Conservation (phyloP, 192 early-diverging fungal species). For the Podochytrium sp. region DNA sequence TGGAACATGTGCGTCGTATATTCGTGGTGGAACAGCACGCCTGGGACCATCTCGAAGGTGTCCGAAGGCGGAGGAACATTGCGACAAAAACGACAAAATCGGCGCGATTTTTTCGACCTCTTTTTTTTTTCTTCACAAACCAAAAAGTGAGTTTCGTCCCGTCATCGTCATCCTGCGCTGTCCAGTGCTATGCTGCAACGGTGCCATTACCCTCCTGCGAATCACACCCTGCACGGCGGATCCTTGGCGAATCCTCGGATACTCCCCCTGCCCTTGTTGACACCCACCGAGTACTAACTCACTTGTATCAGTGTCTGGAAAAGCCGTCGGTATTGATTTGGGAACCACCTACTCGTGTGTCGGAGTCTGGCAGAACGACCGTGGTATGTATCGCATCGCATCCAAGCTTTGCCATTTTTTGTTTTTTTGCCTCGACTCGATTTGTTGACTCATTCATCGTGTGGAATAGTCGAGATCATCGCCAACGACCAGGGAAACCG, state of each 20-base stretch:
- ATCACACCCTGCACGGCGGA: neutral
- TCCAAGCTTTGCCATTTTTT: neutral
- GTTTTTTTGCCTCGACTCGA: constrained; percentile 8
- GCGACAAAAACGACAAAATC: constrained; percentile 6
- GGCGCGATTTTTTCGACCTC: neutral
- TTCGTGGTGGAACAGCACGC: no score
- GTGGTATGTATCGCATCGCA: constrained; percentile 23
- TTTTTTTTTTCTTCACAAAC: constrained; percentile 8
- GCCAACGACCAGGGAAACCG: constrained; percentile 99
- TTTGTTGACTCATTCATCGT: neutral
- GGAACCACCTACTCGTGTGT: constrained; percentile 95
- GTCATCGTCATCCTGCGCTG: neutral
- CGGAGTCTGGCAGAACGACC: constrained; percentile 71
- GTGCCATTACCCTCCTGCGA: neutral
- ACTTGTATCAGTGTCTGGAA: constrained; percentile 32
- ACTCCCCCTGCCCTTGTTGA: neutral
- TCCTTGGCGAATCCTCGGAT: neutral
- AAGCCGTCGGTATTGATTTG: constrained; percentile 95
- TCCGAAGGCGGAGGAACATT: constrained; percentile 12
- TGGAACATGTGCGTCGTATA: no score
- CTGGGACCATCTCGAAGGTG: no score
- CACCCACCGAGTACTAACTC: neutral
- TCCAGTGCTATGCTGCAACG: neutral
- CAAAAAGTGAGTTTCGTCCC: constrained; percentile 18
- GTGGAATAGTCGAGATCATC: constrained; percentile 81